phyloP scores from a whole-genome alignment of 1,284 basidiomycete genomes.

The Grifola frondosa region DNA sequence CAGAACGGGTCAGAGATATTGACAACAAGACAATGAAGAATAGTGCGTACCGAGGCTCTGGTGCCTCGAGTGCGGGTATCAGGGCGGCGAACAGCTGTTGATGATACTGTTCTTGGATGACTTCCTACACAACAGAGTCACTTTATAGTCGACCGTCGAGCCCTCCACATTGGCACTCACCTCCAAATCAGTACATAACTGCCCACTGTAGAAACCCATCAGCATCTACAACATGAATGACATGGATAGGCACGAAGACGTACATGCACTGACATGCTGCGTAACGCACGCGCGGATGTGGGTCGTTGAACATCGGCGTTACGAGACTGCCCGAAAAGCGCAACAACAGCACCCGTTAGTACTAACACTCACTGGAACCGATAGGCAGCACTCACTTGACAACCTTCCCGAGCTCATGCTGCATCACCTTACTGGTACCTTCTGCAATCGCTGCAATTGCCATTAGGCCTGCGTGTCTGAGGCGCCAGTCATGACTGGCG shows the following conservation, averaged over 20 bases:
- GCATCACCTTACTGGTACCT: slow-evolving; percentile 76
- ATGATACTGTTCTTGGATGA: slow-evolving; percentile 73
- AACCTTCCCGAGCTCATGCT: slow-evolving; percentile 73
- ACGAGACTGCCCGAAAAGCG: slow-evolving; percentile 56
- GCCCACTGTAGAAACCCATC: slow-evolving; percentile 49
- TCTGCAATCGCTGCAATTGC: slow-evolving; percentile 78
- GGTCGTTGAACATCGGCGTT: slow-evolving; percentile 70
- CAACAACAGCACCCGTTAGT: no score
- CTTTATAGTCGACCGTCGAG: not conserved
- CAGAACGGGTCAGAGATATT: not conserved
- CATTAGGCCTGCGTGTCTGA: slow-evolving; percentile 79
- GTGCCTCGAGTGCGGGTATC: slow-evolving; percentile 73
- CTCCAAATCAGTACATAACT: slow-evolving; percentile 82
- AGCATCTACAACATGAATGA: not conserved
- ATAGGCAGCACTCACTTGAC: slow-evolving; percentile 51
- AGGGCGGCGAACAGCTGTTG: slow-evolving; percentile 66
- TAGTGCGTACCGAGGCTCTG: slow-evolving; percentile 63
- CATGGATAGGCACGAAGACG: slow-evolving; percentile 28
- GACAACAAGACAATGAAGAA: no score
- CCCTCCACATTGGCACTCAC: slow-evolving; percentile 36
- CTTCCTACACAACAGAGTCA: slow-evolving; percentile 45
- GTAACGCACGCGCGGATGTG: slow-evolving; percentile 79
- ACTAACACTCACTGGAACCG: not conserved
- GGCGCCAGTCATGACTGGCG: slow-evolving; percentile 75
- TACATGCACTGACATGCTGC: slow-evolving; percentile 88